Evolutionary conservation across 1,284 basidiomycete species (phyloP).

Genomic region (Sanguinoderma infundibulare): DNA sequence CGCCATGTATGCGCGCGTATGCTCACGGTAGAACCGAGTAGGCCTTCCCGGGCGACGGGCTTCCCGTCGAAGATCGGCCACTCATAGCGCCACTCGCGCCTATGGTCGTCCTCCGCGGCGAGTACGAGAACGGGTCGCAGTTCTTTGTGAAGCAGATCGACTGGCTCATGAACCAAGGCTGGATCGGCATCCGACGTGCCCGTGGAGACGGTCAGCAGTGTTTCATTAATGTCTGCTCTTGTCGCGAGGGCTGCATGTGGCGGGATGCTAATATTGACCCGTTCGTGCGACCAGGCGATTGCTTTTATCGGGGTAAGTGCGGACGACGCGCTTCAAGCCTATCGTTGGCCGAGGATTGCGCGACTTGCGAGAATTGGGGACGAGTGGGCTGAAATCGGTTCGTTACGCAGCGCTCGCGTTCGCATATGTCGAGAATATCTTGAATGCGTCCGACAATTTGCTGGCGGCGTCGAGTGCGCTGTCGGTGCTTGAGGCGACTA

Average conservation of each 20-base stretch:
- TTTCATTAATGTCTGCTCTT: neutral
- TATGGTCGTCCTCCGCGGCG: slow-evolving; percentile 56
- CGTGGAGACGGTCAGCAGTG: slow-evolving; percentile 50
- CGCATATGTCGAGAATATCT: slow-evolving; percentile 55
- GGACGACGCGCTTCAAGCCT: too few species aligned
- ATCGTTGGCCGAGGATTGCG: too few species aligned
- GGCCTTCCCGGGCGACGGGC: slow-evolving; percentile 20
- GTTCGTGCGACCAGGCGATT: slow-evolving; percentile 47
- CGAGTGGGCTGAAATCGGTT: slow-evolving; percentile 1
- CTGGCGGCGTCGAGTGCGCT: slow-evolving; percentile 56
- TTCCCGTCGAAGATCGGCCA: slow-evolving; percentile 44
- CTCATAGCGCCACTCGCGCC: slow-evolving; percentile 54
- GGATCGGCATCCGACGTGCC: slow-evolving; percentile 65
- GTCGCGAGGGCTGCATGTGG: neutral
- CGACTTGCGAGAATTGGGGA: neutral
- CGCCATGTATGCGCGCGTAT: neutral
- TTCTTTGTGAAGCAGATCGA: slow-evolving; percentile 73
- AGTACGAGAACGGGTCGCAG: slow-evolving; percentile 66
- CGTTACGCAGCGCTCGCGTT: slow-evolving; percentile 55
- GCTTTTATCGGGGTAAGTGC: slow-evolving; percentile 60
- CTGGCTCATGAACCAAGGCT: slow-evolving; percentile 60
- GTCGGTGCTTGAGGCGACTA: slow-evolving; percentile 55
- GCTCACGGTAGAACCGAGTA: neutral
- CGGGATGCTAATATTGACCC: neutral
- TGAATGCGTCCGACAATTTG: slow-evolving; percentile 46